These are phyloP conservation scores for Panellus pusillus DNA, from an alignment of 768 basidiomycete species.

Conservation along the genomic window DNA sequence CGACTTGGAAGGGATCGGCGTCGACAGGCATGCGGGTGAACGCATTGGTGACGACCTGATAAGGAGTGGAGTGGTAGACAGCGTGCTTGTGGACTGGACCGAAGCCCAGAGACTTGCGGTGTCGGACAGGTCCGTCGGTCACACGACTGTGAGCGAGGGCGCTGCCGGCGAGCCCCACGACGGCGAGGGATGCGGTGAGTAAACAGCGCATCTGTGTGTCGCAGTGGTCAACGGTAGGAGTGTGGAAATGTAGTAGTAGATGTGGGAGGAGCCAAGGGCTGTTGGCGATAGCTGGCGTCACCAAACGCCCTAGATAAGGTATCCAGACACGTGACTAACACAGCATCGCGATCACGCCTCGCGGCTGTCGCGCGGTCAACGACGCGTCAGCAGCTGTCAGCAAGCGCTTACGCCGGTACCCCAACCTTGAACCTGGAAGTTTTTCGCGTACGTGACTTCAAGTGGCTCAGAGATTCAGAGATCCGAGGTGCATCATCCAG, in stretches of 20 bases:
- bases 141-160: constrained; percentile 46
- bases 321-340: too few species aligned
- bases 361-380: too few species aligned
- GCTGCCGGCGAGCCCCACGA: constrained; percentile 59
- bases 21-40: constrained; percentile 38
- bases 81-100: constrained; percentile 80
- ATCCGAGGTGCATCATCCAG: too few species aligned
- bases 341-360: too few species aligned
- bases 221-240: too few species aligned
- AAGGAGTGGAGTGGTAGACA: constrained; percentile 54
- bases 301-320: too few species aligned
- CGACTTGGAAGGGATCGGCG: constrained; percentile 60
- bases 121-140: constrained; percentile 34
- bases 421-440: too few species aligned
- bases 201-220: constrained; percentile 58
- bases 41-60: constrained; percentile 44
- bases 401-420: too few species aligned
- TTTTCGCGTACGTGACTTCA: too few species aligned
- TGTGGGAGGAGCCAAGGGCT: not conserved
- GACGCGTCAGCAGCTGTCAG: too few species aligned
- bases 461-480: too few species aligned
- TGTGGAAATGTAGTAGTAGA: not conserved
- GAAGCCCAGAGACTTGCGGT: constrained; percentile 87
- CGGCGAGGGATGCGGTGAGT: constrained; percentile 59
- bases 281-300: too few species aligned